Conservation (phyloP, 306 rosid species). For the Trifolium fragiferum region DNA sequence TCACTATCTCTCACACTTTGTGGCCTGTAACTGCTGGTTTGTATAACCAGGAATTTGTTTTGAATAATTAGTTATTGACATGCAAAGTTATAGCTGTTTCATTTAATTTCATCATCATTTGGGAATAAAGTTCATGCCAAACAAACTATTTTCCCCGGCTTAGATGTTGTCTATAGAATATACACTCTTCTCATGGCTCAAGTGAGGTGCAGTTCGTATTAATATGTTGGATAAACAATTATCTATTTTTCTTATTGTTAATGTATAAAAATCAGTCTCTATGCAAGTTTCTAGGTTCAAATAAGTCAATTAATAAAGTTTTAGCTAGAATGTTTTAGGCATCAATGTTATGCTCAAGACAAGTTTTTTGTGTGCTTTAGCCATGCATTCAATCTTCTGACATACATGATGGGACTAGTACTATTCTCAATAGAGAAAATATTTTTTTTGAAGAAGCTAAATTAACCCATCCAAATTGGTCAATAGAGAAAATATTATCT, state of each 20-base stretch:
- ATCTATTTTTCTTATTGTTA: not conserved
- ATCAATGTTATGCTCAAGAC: not conserved
- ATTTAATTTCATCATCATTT: slow-evolving; percentile 4
- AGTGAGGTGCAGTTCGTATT: not conserved
- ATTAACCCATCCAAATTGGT: too few species aligned
- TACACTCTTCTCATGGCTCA: slow-evolving; percentile 18
- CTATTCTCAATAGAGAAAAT: not conserved
- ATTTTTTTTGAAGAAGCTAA: too few species aligned
- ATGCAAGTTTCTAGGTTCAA: slow-evolving; percentile 19
- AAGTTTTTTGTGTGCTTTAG: not conserved
- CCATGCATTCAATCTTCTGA: not conserved
- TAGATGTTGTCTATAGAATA: slow-evolving; percentile 3
- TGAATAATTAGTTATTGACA: slow-evolving; percentile 10
- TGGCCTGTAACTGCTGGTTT: slow-evolving; percentile 13
- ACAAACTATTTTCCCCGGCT: not conserved
- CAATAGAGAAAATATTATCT: not conserved
- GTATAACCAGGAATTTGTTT: too few species aligned
- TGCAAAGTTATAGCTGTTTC: not conserved
- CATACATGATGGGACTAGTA: not conserved
- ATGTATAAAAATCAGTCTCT: slow-evolving; percentile 25
- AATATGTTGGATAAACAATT: slow-evolving; percentile 14
- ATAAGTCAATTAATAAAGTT: slow-evolving; percentile 11
- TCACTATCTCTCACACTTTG: slow-evolving; percentile 3
- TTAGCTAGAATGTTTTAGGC: slow-evolving; percentile 3
- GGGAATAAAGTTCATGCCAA: not conserved